These are phyloP conservation scores for Fonsecaea nubica DNA, from an alignment of 2,329 filamentous ascomycete genomes.

Conservation along the genomic window DNA sequence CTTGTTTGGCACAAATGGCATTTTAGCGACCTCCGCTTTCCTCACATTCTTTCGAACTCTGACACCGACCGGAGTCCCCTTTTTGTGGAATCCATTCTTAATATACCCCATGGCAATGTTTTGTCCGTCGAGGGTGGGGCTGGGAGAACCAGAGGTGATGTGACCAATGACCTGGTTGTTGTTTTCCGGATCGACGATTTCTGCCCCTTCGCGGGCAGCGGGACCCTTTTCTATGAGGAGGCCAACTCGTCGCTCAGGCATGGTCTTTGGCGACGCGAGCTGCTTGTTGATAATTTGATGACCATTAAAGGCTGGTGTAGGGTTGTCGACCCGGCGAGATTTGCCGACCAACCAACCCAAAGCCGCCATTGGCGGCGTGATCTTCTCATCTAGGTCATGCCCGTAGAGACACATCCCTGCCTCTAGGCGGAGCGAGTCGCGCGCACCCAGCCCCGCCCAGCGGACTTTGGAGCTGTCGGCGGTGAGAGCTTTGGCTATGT, in stretches of 20 bases:
- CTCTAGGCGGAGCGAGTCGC: constrained; percentile 91
- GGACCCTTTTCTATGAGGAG: constrained; percentile 79
- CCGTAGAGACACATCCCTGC: constrained; percentile 99
- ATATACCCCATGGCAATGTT: constrained; percentile 98
- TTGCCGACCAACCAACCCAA: constrained; percentile 85
- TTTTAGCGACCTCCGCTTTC: constrained; percentile 78
- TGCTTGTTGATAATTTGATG: constrained; percentile 78
- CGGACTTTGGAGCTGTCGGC: constrained; percentile 70
- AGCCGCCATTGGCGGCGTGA: constrained; percentile 70
- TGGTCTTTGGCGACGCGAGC: constrained; percentile 65
- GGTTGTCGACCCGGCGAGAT: constrained; percentile 65
- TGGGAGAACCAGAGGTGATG: constrained; percentile 89
- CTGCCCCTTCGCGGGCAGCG: constrained; percentile 85
- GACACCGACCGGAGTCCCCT: constrained; percentile 79
- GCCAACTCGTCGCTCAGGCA: constrained; percentile 77
- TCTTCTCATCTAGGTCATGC: constrained; percentile 87
- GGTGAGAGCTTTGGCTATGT: constrained; percentile 73
- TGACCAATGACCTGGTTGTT: constrained; percentile 71
- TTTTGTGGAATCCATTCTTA: constrained; percentile 79
- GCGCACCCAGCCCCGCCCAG: constrained; percentile 85
- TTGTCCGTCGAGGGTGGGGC: constrained; percentile 76
- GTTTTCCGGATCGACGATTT: constrained; percentile 68
- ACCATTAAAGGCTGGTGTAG: constrained; percentile 78
- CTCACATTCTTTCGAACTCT: constrained; percentile 77
- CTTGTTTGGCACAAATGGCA: constrained; percentile 84